Percentiles rank a stretch among this genome's conserved stretches.
Conservation (phyloP, 768 basidiomycete genomes). For the Hortiboletus campestris region DNA sequence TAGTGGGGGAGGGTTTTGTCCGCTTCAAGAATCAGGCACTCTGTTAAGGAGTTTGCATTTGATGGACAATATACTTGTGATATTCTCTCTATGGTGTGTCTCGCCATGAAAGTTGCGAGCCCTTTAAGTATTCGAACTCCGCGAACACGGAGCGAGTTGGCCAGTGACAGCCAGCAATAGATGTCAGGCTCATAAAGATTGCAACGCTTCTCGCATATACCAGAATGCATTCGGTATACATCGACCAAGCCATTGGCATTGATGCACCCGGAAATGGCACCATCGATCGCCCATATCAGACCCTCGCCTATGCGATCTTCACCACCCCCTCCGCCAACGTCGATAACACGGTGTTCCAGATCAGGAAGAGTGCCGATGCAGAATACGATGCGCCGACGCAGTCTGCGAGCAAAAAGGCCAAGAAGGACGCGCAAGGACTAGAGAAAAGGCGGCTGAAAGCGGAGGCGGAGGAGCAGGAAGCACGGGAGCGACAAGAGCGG, state of each 20-base stretch:
- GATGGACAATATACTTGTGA: no score
- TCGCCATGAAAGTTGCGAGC: no score
- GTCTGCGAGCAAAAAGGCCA: slow-evolving; percentile 88
- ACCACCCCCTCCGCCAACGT: slow-evolving; percentile 38
- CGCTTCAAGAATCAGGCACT: no score
- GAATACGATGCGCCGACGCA: slow-evolving; percentile 80
- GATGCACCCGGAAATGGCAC: slow-evolving; percentile 76
- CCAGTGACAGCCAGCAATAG: no score
- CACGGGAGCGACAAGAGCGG: slow-evolving; percentile 64
- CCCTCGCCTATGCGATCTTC: slow-evolving; percentile 79
- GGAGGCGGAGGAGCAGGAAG: slow-evolving; percentile 65
- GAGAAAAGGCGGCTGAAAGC: slow-evolving; percentile 88
- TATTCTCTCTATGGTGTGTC: no score
- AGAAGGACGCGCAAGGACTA: slow-evolving; percentile 81
- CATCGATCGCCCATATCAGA: slow-evolving; percentile 73
- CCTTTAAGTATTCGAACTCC: no score
- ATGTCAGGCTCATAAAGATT: background rate
- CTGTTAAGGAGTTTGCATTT: no score
- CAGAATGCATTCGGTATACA: slow-evolving; percentile 53
- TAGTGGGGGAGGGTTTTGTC: no score
- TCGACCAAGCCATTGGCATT: slow-evolving; percentile 78
- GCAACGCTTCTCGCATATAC: background rate
- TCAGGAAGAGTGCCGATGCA: slow-evolving; percentile 62
- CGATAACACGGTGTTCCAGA: slow-evolving; percentile 47
- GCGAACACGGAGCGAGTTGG: no score